Percentiles rank a stretch among this genome's conserved stretches.
Evolutionary conservation across 306 rosid genomes (phyloP).

Genomic region (Prinsepia uniflora): DNA sequence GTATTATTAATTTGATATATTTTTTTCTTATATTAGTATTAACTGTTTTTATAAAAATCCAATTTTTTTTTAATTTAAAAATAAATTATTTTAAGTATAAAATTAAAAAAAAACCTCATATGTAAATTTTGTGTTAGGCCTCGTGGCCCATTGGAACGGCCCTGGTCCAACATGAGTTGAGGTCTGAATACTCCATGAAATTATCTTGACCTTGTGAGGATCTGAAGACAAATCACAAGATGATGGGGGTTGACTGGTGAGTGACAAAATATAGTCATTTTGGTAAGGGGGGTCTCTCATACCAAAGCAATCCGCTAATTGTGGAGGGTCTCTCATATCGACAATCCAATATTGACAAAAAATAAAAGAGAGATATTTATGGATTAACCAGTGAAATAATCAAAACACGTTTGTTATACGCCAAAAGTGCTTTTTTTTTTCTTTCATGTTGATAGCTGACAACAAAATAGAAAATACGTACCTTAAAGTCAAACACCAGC

Average conservation of each 20-base stretch:
- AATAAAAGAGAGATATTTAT: not conserved
- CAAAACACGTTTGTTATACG: slow-evolving; percentile 16
- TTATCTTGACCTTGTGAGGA: not conserved
- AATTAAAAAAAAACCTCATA: too few species aligned
- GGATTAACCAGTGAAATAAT: slow-evolving; percentile 25
- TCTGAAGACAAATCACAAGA: not conserved
- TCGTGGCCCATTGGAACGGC: too few species aligned
- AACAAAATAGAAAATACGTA: not conserved
- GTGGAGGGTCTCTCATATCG: slow-evolving; percentile 3
- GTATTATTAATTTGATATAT: too few species aligned
- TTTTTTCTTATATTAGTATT: too few species aligned
- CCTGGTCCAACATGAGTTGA: not conserved
- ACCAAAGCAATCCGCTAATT: slow-evolving; percentile 14
- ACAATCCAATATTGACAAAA: not conserved
- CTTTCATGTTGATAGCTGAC: not conserved
- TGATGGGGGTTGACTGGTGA: not conserved
- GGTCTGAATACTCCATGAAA: not conserved
- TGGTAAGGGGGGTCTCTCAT: too few species aligned
- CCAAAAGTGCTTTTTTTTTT: not conserved
- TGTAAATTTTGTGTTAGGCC: too few species aligned
- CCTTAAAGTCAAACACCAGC: slow-evolving; percentile 19
- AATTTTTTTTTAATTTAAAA: too few species aligned
- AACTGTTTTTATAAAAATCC: too few species aligned
- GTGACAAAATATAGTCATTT: not conserved
- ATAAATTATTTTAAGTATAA: too few species aligned